These are phyloP conservation scores for Tagetes erecta DNA, from an alignment of 129 eudicot genomes.

Conservation along the genomic window DNA sequence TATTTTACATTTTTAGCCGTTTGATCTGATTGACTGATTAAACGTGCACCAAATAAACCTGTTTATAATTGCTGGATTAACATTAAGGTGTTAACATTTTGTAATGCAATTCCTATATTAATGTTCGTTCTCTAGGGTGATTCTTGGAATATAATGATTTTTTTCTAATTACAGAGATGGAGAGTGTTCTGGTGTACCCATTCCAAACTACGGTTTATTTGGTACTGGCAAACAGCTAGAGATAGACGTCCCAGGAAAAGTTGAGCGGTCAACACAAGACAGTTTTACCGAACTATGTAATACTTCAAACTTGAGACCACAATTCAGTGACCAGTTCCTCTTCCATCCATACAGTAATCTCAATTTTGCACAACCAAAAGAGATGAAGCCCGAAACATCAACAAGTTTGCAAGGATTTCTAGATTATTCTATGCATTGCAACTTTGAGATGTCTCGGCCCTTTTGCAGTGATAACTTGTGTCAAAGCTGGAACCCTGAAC, in stretches of 20 bases:
- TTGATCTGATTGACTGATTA: background rate
- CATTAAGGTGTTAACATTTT: background rate
- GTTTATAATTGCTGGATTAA: background rate
- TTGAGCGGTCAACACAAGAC: slow-evolving; percentile 50
- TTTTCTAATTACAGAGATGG: slow-evolving; percentile 48
- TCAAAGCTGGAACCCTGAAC: slow-evolving; percentile 58
- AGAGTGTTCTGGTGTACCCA: slow-evolving; percentile 60
- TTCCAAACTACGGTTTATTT: slow-evolving; percentile 50
- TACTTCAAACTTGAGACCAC: slow-evolving; percentile 57
- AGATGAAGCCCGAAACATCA: slow-evolving; percentile 44
- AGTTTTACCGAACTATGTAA: slow-evolving; percentile 49
- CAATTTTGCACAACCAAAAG: slow-evolving; percentile 45
- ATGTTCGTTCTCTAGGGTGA: background rate
- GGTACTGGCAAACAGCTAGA: slow-evolving; percentile 46
- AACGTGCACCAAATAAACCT: background rate
- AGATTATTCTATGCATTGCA: slow-evolving; percentile 54
- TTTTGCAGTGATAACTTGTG: slow-evolving; percentile 43
- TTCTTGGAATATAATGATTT: slow-evolving; percentile 11
- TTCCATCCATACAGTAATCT: slow-evolving; percentile 47
- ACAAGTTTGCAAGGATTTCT: slow-evolving; percentile 49
- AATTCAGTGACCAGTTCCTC: slow-evolving; percentile 55
- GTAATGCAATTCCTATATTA: background rate
- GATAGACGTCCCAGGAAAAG: slow-evolving; percentile 46
- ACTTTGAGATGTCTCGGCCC: slow-evolving; percentile 58
- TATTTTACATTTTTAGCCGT: background rate